Percentiles rank a stretch among this genome's conserved stretches.
These are phyloP conservation scores for Neoboletus magnificus DNA, from an alignment of 768 basidiomycete genomes.

Conservation along the genomic window DNA sequence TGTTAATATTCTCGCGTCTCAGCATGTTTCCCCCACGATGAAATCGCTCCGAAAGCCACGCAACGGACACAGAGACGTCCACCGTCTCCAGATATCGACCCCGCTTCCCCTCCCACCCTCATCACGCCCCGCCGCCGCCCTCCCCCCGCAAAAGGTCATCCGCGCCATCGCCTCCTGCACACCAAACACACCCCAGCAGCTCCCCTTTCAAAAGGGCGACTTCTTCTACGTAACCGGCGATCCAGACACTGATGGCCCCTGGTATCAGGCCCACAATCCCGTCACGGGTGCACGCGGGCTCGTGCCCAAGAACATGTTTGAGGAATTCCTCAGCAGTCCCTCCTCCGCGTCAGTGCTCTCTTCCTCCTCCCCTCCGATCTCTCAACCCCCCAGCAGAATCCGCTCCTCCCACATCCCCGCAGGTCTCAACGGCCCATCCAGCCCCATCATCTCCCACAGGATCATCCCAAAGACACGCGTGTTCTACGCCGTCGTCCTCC, in stretches of 20 bases:
- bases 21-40: conserved; percentile 42
- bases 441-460: conserved; percentile 34
- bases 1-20: too few relatives aligned
- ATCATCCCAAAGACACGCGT: conserved; percentile 49
- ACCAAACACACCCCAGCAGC: conserved; percentile 74
- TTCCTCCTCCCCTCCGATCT: background rate
- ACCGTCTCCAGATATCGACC: conserved; percentile 64
- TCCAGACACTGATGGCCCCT: conserved; percentile 50
- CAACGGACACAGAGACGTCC: conserved; percentile 46
- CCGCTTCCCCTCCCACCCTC: conserved; percentile 54
- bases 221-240: conserved; percentile 95
- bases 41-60: conserved; percentile 83
- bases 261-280: conserved; percentile 96
- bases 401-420: conserved; percentile 39
- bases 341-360: conserved; percentile 38
- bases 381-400: conserved; percentile 25
- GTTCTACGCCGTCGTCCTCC: conserved; percentile 92
- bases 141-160: conserved; percentile 94
- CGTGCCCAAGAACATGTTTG: conserved; percentile 84
- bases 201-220: conserved; percentile 91
- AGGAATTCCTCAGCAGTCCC: conserved; percentile 79
- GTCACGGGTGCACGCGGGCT: conserved; percentile 86
- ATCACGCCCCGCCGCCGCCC: conserved; percentile 54
- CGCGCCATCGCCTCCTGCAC: conserved; percentile 69
- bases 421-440: conserved; percentile 19